Evolutionary conservation across 2,329 filamentous ascomycete species (phyloP).

Genomic region (Phaeosphaeria sp.): DNA sequence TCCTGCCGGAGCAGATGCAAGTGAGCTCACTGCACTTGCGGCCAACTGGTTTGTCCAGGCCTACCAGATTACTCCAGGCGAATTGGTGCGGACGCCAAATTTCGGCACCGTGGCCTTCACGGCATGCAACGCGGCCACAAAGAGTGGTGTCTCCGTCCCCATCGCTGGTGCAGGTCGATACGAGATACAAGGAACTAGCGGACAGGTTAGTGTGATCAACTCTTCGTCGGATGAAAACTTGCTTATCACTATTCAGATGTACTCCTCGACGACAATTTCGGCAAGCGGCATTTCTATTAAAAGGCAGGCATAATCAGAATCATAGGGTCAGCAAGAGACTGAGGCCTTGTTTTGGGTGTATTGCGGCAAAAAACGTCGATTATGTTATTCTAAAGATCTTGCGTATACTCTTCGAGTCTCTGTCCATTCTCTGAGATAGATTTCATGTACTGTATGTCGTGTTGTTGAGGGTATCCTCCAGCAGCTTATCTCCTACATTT

Average conservation of each 20-base stretch:
- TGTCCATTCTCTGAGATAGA: too few species aligned
- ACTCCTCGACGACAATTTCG: slow-evolving; percentile 29
- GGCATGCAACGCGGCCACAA: slow-evolving; percentile 21
- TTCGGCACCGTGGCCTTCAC: slow-evolving; percentile 31
- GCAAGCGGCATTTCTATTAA: background rate
- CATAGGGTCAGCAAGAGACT: too few species aligned
- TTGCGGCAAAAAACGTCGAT: too few species aligned
- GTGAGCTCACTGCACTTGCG: slow-evolving; percentile 19
- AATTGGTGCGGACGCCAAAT: slow-evolving; percentile 27
- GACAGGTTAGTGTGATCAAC: slow-evolving; percentile 18
- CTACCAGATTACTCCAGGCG: slow-evolving; percentile 28
- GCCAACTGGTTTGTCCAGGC: slow-evolving; percentile 36
- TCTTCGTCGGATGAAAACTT: background rate
- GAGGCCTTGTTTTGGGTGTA: too few species aligned
- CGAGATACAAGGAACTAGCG: slow-evolving; percentile 34
- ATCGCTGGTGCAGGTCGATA: slow-evolving; percentile 26
- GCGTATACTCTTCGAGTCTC: too few species aligned
- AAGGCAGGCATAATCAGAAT: background rate
- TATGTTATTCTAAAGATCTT: too few species aligned
- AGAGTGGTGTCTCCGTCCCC: slow-evolving; percentile 22
- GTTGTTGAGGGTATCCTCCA: too few species aligned
- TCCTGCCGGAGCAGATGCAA: slow-evolving; percentile 18
- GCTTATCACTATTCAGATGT: slow-evolving; percentile 20
- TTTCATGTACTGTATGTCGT: too few species aligned
- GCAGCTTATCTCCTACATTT: too few species aligned